Percentiles rank a stretch among this genome's conserved stretches.
phyloP scores from a whole-genome alignment of 2,329 filamentous ascomycete species.

The Penicillium sp. region DNA sequence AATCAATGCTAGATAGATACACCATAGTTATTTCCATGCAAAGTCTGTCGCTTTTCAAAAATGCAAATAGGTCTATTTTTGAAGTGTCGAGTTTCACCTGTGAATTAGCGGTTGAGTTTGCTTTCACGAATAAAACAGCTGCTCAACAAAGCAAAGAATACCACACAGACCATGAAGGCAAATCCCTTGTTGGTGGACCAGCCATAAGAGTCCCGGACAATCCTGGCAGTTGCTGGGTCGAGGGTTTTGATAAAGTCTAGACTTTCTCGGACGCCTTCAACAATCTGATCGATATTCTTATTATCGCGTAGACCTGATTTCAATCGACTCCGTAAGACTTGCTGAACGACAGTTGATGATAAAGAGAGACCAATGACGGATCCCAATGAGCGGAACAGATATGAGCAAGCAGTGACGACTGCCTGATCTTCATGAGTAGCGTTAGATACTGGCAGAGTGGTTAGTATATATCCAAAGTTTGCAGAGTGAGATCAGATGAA shows the following conservation, averaged over 20 bases:
- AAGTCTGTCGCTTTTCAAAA: not conserved
- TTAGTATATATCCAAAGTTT: slow-evolving; percentile 2
- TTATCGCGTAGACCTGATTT: slow-evolving; percentile 54
- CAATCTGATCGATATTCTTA: slow-evolving; percentile 62
- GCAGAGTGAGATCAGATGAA: not conserved
- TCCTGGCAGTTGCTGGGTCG: slow-evolving; percentile 55
- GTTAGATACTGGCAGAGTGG: slow-evolving; percentile 58
- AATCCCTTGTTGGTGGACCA: slow-evolving; percentile 54
- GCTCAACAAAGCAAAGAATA: slow-evolving; percentile 48
- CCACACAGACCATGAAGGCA: slow-evolving; percentile 50
- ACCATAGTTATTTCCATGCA: not conserved
- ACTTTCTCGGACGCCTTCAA: slow-evolving; percentile 66
- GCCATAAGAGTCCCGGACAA: slow-evolving; percentile 68
- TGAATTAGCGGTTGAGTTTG: slow-evolving; percentile 44
- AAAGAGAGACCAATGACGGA: slow-evolving; percentile 66
- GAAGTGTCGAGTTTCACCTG: not conserved
- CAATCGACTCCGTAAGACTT: slow-evolving; percentile 60
- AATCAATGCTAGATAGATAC: not conserved
- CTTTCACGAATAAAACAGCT: slow-evolving; percentile 58
- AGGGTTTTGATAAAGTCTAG: slow-evolving; percentile 66
- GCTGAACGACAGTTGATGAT: slow-evolving; percentile 69
- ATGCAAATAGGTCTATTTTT: not conserved
- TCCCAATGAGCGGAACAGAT: slow-evolving; percentile 74
- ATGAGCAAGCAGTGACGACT: slow-evolving; percentile 73
- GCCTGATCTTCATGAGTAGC: slow-evolving; percentile 66